Conservation (phyloP, 1,284 basidiomycete species). For the Boletellus sp. region DNA sequence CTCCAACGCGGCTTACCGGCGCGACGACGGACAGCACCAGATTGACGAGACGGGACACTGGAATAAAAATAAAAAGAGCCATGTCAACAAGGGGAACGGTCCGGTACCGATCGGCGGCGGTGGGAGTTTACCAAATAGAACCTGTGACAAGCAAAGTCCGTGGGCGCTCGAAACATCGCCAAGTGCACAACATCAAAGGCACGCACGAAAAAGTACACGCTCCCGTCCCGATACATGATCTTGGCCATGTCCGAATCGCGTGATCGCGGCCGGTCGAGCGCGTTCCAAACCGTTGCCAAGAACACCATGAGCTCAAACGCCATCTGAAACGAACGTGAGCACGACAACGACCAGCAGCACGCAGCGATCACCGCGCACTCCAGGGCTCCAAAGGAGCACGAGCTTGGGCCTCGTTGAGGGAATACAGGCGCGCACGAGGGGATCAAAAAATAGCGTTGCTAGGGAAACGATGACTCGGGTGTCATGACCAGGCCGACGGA, state of each 20-base stretch:
- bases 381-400: slow-evolving; percentile 33
- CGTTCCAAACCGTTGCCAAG: slow-evolving; percentile 35
- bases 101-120: not conserved
- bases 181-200: not conserved
- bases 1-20: slow-evolving; percentile 26
- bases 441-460: slow-evolving; percentile 16
- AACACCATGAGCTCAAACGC: slow-evolving; percentile 39
- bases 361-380: slow-evolving; percentile 18
- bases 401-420: slow-evolving; percentile 14
- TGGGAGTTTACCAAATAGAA: slow-evolving; percentile 25
- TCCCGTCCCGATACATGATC: slow-evolving; percentile 36
- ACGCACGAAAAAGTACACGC: slow-evolving; percentile 39
- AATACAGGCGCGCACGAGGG: slow-evolving; percentile 15
- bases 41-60: slow-evolving; percentile 33
- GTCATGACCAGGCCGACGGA: not conserved
- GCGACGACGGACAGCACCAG: slow-evolving; percentile 23
- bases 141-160: slow-evolving; percentile 1
- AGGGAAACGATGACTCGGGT: not conserved
- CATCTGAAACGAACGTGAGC: slow-evolving; percentile 20
- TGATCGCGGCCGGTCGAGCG: slow-evolving; percentile 31
- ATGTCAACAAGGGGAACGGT: not conserved
- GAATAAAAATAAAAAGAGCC: not conserved
- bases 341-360: not conserved
- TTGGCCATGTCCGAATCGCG: slow-evolving; percentile 22
- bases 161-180: not conserved